These are phyloP conservation scores for Debaryomyces psychrophilus DNA, from an alignment of 1,139 yeast species.

Conservation along the genomic window DNA sequence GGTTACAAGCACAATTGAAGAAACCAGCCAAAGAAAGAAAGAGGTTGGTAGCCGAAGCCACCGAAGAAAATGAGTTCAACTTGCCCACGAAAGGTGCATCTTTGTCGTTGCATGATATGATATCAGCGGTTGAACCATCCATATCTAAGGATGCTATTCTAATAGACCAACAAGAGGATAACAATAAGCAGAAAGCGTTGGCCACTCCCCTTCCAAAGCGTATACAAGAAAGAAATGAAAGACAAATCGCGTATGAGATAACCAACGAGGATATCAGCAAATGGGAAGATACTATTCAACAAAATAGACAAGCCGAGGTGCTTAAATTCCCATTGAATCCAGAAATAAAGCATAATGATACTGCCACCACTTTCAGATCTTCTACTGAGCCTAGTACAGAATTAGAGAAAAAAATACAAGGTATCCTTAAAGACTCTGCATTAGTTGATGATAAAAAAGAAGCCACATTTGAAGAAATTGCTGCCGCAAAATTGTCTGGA, in stretches of 20 bases:
- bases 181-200: constrained; percentile 48
- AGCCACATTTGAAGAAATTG: constrained; percentile 84
- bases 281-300: constrained; percentile 84
- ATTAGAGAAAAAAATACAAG: constrained; percentile 67
- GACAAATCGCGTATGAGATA: constrained; percentile 88
- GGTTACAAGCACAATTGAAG: constrained; percentile 32
- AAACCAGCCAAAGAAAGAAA: constrained; percentile 42
- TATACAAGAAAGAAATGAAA: constrained; percentile 82
- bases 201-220: constrained; percentile 84
- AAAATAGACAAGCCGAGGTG: constrained; percentile 83
- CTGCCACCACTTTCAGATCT: constrained; percentile 58
- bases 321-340: constrained; percentile 72
- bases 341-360: constrained; percentile 46
- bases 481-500: constrained; percentile 76
- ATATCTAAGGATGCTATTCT: constrained; percentile 53
- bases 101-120: constrained; percentile 74
- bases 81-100: constrained; percentile 63
- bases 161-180: constrained; percentile 44
- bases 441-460: constrained; percentile 74
- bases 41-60: constrained; percentile 52
- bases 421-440: constrained; percentile 64
- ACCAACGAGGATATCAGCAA: constrained; percentile 83
- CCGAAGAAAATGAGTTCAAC: constrained; percentile 71
- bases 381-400: constrained; percentile 56
- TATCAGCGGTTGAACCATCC: constrained; percentile 59